These are phyloP conservation scores for Cladosporium halotolerans DNA, from an alignment of 2,329 filamentous ascomycete species.

Conservation along the genomic window DNA sequence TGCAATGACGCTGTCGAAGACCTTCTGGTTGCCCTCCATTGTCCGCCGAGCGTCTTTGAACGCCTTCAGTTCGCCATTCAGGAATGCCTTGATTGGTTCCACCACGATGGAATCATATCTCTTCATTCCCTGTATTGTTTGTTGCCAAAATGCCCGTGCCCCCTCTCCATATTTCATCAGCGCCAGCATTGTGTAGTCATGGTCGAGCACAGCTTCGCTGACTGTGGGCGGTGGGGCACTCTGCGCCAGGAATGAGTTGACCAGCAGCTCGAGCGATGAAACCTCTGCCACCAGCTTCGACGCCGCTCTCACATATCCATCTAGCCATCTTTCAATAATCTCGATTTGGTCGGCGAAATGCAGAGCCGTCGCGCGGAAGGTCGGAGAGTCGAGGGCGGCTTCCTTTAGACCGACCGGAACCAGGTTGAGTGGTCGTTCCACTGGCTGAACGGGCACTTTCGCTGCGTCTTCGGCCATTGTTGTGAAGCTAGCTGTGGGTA, in stretches of 20 bases:
- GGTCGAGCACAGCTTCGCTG: conserved; percentile 81
- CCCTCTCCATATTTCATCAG: conserved; percentile 80
- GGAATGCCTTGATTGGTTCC: conserved; percentile 75
- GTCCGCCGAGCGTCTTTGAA: conserved; percentile 79
- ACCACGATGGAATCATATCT: conserved; percentile 70
- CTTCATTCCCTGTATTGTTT: conserved; percentile 66
- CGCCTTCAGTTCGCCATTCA: conserved; percentile 69
- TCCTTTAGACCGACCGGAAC: conserved; percentile 85
- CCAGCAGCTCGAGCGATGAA: conserved; percentile 67
- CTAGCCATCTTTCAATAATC: conserved; percentile 86
- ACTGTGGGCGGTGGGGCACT: conserved; percentile 67
- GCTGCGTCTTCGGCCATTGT: not conserved
- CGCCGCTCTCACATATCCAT: conserved; percentile 58
- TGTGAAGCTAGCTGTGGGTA: not conserved
- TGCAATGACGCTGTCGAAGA: conserved; percentile 73
- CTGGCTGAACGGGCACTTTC: conserved; percentile 7
- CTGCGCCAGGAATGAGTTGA: conserved; percentile 69
- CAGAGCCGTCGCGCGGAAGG: conserved; percentile 78
- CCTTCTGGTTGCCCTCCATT: conserved; percentile 74
- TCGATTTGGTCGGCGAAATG: conserved; percentile 93
- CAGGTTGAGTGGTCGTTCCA: conserved; percentile 20
- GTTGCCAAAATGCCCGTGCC: conserved; percentile 79
- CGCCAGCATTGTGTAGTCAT: conserved; percentile 87
- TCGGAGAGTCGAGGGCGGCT: conserved; percentile 91
- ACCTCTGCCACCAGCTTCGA: conserved; percentile 60